Evolutionary conservation across 768 basidiomycete genomes (phyloP).

Genomic region (Psilocybe azurescens): DNA sequence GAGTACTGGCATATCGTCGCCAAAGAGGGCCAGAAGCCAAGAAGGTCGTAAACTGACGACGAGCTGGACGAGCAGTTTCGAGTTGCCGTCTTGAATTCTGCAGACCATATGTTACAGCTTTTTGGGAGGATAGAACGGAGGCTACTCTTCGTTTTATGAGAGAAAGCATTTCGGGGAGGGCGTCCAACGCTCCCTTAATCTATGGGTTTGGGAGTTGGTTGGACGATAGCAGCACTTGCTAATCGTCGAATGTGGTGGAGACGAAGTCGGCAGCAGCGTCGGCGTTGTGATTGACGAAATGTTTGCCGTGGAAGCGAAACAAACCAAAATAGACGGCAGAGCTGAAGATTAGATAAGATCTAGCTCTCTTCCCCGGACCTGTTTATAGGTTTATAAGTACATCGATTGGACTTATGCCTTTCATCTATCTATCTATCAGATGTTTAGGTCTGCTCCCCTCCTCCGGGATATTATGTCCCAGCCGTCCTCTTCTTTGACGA

Average conservation of each 20-base stretch:
- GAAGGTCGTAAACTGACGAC: conserved; percentile 63
- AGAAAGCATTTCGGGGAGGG: conserved; percentile 43
- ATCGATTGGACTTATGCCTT: conserved; percentile 9
- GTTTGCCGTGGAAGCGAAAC: conserved; percentile 14
- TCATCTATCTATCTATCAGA: conserved; percentile 1
- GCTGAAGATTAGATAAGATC: conserved; percentile 8
- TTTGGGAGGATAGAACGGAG: conserved; percentile 38
- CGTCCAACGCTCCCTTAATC: conserved; percentile 2
- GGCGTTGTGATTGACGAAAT: neutral
- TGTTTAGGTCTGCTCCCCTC: conserved; percentile 49
- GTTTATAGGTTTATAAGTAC: neutral
- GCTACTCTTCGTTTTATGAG: conserved; percentile 45
- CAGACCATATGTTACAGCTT: conserved; percentile 59
- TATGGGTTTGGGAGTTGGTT: neutral
- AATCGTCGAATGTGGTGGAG: neutral
- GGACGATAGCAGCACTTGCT: neutral
- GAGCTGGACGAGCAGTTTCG: conserved; percentile 45
- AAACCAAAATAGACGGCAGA: conserved; percentile 21
- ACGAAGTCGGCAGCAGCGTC: neutral
- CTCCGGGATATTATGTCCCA: conserved; percentile 78
- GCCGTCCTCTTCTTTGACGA: conserved; percentile 76
- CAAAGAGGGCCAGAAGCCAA: conserved; percentile 59
- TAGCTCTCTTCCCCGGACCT: neutral
- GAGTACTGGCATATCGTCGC: conserved; percentile 46
- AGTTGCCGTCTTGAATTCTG: conserved; percentile 43